Percentiles rank a stretch among this genome's conserved stretches.
Conservation (phyloP, 495 filamentous ascomycete species). For the Hyaloscypha hepaticicola region DNA sequence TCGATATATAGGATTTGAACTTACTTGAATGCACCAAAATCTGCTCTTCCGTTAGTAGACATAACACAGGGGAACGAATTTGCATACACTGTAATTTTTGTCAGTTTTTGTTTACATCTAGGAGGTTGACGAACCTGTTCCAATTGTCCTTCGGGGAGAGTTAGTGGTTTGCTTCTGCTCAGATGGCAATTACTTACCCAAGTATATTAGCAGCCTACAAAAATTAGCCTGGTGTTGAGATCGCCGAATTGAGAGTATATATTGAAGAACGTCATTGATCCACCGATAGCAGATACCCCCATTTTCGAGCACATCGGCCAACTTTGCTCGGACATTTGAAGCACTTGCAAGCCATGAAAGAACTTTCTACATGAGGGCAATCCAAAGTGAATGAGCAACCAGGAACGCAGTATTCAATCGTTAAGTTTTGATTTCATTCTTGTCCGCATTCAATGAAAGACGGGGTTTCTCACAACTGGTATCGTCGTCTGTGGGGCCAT, state of each 20-base stretch:
- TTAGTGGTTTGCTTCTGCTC: not conserved
- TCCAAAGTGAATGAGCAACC: not conserved
- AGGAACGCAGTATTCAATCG: not conserved
- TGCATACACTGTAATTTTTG: not conserved
- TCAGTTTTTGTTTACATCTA: not conserved
- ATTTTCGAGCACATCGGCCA: not conserved
- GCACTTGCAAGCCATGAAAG: not conserved
- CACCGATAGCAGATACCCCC: no score
- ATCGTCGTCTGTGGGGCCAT: conserved; percentile 8
- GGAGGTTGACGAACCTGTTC: conserved; percentile 1
- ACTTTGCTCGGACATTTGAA: not conserved
- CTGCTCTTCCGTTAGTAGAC: not conserved
- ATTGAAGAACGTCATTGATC: not conserved
- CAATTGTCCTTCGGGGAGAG: not conserved
- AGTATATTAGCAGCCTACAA: conserved; percentile 6
- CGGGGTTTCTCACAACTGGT: not conserved
- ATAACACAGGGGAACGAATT: no score
- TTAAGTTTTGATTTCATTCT: not conserved
- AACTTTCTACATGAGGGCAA: not conserved
- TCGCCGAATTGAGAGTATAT: not conserved
- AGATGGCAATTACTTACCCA: not conserved
- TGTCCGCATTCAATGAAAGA: not conserved
- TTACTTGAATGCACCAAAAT: conserved; percentile 8
- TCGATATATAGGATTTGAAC: not conserved
- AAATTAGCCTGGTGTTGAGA: not conserved